Evolutionary conservation across 768 basidiomycete genomes (phyloP).

Genomic region (Boletus edulis): DNA sequence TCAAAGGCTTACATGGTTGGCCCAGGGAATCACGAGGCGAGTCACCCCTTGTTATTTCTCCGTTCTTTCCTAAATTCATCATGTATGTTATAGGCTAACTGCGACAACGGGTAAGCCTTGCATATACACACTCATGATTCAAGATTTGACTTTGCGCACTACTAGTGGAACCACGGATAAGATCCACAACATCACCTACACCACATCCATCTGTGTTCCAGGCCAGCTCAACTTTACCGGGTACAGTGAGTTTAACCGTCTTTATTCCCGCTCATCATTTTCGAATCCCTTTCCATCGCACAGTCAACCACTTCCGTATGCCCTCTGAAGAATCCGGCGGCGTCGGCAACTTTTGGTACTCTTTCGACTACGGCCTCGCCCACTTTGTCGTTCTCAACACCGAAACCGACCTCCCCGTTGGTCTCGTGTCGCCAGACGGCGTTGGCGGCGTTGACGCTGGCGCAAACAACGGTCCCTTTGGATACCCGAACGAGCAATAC

Average conservation of each 20-base stretch:
- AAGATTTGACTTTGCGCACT: not conserved
- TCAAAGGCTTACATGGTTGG: constrained; percentile 27
- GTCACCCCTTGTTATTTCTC: not conserved
- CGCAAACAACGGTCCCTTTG: constrained; percentile 25
- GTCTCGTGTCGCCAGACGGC: constrained; percentile 25
- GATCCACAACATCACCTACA: constrained; percentile 25
- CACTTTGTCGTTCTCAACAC: constrained; percentile 24
- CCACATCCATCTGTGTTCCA: constrained; percentile 24
- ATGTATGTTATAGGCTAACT: constrained; percentile 20
- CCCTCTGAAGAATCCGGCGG: constrained; percentile 26
- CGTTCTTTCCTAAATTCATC: not conserved
- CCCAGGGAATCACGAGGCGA: constrained; percentile 25
- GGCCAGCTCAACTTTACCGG: constrained; percentile 29
- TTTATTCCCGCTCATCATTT: not conserved
- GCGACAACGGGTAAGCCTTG: constrained; percentile 26
- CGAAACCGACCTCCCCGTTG: constrained; percentile 26
- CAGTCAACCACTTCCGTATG: constrained; percentile 30
- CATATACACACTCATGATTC: not conserved
- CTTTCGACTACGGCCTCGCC: constrained; percentile 29
- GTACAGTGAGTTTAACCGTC: constrained; percentile 20
- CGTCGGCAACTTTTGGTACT: constrained; percentile 31
- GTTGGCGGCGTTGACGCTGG: constrained; percentile 20
- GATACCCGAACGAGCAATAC: constrained; percentile 27
- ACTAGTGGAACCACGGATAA: constrained; percentile 23
- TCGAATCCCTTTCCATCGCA: not conserved